phyloP scores from a whole-genome alignment of 306 rosid genomes.

The Pyrus pyrifolia region DNA sequence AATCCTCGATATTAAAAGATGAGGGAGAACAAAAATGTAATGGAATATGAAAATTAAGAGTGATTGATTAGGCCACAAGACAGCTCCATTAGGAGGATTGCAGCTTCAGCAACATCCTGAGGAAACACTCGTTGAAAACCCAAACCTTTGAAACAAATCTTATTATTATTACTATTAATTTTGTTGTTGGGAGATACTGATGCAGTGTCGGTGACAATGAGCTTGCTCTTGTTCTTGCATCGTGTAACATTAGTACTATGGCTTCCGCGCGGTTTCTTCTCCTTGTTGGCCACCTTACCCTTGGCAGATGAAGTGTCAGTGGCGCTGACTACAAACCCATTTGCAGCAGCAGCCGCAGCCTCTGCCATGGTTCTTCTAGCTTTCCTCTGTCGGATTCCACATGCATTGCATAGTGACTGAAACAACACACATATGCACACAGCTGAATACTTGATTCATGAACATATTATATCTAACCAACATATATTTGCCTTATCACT shows the following conservation, averaged over 20 bases:
- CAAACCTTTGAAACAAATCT: conserved; percentile 8
- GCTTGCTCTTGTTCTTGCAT: conserved; percentile 28
- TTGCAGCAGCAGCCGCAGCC: conserved; percentile 33
- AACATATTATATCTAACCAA: not conserved
- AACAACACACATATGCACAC: not conserved
- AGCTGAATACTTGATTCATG: not conserved
- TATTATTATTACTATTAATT: not conserved
- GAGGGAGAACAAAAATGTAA: not conserved
- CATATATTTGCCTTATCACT: not conserved
- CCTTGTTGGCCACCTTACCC: conserved; percentile 32
- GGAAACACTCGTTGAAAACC: conserved; percentile 43
- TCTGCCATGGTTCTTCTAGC: conserved; percentile 72
- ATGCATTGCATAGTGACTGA: conserved; percentile 97
- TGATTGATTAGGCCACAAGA: conserved; percentile 45
- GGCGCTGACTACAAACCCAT: conserved; percentile 5
- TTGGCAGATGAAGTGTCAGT: not conserved
- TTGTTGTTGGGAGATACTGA: not conserved
- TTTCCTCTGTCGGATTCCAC: conserved; percentile 85
- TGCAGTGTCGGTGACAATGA: not conserved
- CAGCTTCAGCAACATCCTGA: conserved; percentile 60
- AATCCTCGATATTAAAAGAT: not conserved
- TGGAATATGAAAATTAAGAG: not conserved
- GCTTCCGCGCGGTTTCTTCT: conserved; percentile 34
- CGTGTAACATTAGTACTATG: conserved; percentile 11
- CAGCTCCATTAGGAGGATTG: conserved; percentile 62